Conservation (phyloP, 495 filamentous ascomycete species). For the Xeromyces bisporus region DNA sequence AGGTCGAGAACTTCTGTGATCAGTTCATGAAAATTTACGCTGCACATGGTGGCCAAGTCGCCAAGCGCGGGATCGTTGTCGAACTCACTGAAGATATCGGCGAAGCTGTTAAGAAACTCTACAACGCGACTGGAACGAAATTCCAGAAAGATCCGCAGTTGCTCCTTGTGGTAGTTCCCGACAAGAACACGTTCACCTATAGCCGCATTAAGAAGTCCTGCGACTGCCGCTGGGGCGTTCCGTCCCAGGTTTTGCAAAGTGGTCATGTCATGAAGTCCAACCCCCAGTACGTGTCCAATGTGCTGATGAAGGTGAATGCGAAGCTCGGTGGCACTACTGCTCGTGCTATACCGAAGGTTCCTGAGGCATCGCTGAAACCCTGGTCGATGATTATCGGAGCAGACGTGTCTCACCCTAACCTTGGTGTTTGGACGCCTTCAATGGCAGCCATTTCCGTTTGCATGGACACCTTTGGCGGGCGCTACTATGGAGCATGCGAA, state of each 20-base stretch:
- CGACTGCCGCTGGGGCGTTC: conserved; percentile 63
- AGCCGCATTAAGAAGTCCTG: conserved; percentile 63
- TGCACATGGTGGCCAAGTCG: conserved; percentile 54
- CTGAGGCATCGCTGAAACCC: conserved; percentile 18
- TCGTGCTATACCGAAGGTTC: conserved; percentile 19
- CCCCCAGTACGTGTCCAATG: conserved; percentile 72
- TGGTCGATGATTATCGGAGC: conserved; percentile 67
- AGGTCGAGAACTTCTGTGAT: conserved; percentile 38
- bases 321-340: conserved; percentile 77
- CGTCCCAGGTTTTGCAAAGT: conserved; percentile 54
- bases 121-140: conserved; percentile 29
- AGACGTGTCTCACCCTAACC: conserved; percentile 73
- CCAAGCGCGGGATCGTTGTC: conserved; percentile 12
- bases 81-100: conserved; percentile 29
- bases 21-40: conserved; percentile 45
- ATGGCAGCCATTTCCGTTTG: conserved; percentile 80
- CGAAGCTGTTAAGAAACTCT: conserved; percentile 35
- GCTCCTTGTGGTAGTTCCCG: conserved; percentile 51
- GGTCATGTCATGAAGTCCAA: conserved; percentile 42
- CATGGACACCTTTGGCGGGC: conserved; percentile 44
- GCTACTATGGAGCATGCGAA: conserved; percentile 60
- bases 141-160: conserved; percentile 38
- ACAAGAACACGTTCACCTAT: conserved; percentile 50
- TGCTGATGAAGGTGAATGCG: conserved; percentile 85
- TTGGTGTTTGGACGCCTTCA: conserved; percentile 47